Evolutionary conservation across 2,329 filamentous ascomycete genomes (phyloP).

Genomic region (Polytolypa hystricis): DNA sequence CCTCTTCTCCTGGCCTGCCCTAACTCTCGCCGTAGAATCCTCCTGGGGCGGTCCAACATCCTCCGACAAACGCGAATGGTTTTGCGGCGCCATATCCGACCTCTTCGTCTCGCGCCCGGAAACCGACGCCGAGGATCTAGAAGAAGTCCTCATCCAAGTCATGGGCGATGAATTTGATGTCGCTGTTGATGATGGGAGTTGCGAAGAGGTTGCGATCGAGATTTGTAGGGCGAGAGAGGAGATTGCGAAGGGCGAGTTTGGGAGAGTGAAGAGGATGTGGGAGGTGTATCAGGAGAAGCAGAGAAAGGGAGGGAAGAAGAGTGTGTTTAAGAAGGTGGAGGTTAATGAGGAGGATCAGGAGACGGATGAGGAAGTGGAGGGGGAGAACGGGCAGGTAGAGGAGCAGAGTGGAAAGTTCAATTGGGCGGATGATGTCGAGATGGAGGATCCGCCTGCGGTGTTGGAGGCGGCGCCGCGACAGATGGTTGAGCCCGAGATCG

Average conservation of each 20-base stretch:
- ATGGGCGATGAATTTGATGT: constrained; percentile 96
- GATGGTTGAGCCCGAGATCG: constrained; percentile 58
- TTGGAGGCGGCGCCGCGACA: constrained; percentile 35
- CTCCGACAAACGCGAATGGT: constrained; percentile 88
- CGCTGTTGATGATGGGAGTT: constrained; percentile 80
- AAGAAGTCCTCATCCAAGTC: constrained; percentile 74
- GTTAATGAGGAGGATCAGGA: constrained; percentile 42
- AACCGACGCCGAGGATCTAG: constrained; percentile 67
- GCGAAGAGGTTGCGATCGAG: constrained; percentile 58
- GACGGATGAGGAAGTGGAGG: constrained; percentile 44
- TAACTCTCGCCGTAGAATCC: constrained; percentile 76
- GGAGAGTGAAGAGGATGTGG: constrained; percentile 53
- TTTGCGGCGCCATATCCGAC: constrained; percentile 76
- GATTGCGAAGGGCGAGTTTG: constrained; percentile 54
- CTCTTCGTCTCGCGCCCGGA: constrained; percentile 53
- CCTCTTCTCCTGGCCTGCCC: constrained; percentile 77
- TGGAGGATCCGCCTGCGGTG: constrained; percentile 54
- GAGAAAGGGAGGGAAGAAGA: constrained; percentile 27
- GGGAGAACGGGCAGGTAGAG: constrained; percentile 47
- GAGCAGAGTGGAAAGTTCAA: constrained; percentile 42
- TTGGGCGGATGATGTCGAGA: constrained; percentile 48
- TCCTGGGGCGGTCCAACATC: constrained; percentile 79
- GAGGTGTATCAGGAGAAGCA: constrained; percentile 29
- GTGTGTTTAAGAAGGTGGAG: constrained; percentile 34
- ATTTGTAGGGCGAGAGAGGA: constrained; percentile 59